phyloP scores from a whole-genome alignment of 2,329 filamentous ascomycete species.

The Beauveria caledonica region DNA sequence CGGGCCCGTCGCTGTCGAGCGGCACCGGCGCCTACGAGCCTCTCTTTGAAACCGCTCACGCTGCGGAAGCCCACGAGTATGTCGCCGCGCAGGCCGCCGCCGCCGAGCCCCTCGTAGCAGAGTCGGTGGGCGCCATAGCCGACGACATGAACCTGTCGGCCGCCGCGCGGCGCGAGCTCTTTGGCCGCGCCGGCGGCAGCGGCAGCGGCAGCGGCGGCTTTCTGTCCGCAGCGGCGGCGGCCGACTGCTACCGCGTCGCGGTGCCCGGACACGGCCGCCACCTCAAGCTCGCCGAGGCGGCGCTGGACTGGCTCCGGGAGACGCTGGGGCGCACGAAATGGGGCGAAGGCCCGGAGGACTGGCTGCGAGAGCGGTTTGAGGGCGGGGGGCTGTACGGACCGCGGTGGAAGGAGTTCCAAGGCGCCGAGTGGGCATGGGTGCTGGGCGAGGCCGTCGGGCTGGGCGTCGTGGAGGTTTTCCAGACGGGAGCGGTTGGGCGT shows the following conservation, averaged over 20 bases:
- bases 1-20: constrained; percentile 14
- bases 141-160: constrained; percentile 71
- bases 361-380: constrained; percentile 62
- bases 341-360: constrained; percentile 53
- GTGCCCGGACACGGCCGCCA: constrained; percentile 60
- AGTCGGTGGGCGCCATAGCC: constrained; percentile 61
- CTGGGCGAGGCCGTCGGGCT: constrained; percentile 62
- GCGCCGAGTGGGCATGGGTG: constrained; percentile 63
- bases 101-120: constrained; percentile 15
- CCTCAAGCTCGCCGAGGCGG: constrained; percentile 55
- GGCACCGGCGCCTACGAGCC: constrained; percentile 38
- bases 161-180: constrained; percentile 71
- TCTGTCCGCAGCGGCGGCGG: constrained; percentile 13
- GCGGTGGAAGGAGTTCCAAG: constrained; percentile 61
- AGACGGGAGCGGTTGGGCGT: constrained; percentile 64
- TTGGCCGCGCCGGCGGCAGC: constrained; percentile 65
- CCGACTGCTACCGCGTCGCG: constrained; percentile 44
- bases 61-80: constrained; percentile 21
- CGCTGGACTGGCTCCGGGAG: constrained; percentile 52
- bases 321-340: constrained; percentile 51
- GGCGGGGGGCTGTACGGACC: constrained; percentile 42
- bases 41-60: constrained; percentile 35
- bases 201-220: constrained; percentile 23
- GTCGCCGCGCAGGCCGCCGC: constrained; percentile 21
- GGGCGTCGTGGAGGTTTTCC: constrained; percentile 64